Conservation (phyloP, 2,329 filamentous ascomycete species). For the Monilinia vaccinii-corymbosi region DNA sequence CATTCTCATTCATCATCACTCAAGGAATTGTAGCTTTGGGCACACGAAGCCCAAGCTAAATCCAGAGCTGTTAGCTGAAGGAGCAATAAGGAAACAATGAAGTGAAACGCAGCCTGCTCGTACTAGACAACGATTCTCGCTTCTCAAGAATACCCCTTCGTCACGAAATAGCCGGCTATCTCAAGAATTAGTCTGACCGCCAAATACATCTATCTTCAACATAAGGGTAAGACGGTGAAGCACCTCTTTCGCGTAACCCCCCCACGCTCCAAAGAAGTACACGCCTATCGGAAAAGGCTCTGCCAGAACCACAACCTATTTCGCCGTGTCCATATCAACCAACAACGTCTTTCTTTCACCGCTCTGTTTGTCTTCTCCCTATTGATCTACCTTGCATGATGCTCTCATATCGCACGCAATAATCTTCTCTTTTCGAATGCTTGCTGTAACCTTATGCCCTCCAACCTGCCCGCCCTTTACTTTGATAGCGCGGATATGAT, state of each 20-base stretch:
- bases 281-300: background rate
- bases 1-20: background rate
- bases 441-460: background rate
- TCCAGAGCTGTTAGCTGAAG: too few species aligned
- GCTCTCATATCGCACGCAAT: background rate
- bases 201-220: background rate
- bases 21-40: background rate
- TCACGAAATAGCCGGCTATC: background rate
- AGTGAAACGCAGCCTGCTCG: too few species aligned
- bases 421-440: background rate
- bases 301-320: background rate
- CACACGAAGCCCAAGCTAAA: background rate
- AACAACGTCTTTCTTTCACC: constrained; percentile 6
- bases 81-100: too few species aligned
- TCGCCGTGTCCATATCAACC: background rate
- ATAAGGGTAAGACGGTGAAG: background rate
- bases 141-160: background rate
- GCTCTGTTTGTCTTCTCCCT: background rate
- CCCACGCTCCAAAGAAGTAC: constrained; percentile 1
- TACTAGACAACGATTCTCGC: background rate
- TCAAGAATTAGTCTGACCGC: background rate
- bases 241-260: background rate
- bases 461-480: background rate
- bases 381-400: constrained; percentile 4
- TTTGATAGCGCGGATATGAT: background rate